Evolutionary conservation across 441 rosid species (phyloP).

Genomic region (Flueggea neowawraea): DNA sequence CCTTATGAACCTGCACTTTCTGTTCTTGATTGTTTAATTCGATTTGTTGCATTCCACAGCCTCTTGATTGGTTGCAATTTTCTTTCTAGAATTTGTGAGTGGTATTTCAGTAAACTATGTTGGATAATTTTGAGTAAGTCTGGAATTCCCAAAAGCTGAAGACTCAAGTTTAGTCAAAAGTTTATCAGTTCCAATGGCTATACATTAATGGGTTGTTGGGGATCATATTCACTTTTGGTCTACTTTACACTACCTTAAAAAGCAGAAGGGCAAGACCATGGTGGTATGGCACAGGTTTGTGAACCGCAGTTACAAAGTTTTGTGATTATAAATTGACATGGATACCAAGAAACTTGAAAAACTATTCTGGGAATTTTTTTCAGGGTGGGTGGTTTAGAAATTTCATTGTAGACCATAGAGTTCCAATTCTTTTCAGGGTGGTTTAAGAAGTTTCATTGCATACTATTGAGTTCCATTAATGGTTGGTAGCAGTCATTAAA

Average conservation of each 20-base stretch:
- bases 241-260: slow-evolving; percentile 39
- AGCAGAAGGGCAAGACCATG: slow-evolving; percentile 46
- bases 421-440: slow-evolving; percentile 16
- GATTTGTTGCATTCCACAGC: no score
- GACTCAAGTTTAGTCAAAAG: slow-evolving; percentile 24
- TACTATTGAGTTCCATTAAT: no score
- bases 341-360: not conserved
- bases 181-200: slow-evolving; percentile 45
- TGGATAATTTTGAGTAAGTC: slow-evolving; percentile 31
- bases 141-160: slow-evolving; percentile 29
- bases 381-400: slow-evolving; percentile 46
- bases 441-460: no score
- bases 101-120: not conserved
- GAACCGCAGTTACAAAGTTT: not conserved
- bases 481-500: no score
- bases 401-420: slow-evolving; percentile 53
- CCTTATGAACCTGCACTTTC: no score
- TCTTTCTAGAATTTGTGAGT: no score
- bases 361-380: not conserved
- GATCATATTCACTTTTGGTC: slow-evolving; percentile 38
- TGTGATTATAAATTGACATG: not conserved
- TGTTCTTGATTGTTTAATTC: no score
- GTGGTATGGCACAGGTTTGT: slow-evolving; percentile 35
- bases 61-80: no score
- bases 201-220: slow-evolving; percentile 47